phyloP scores from a whole-genome alignment of 352 stramenopile species.

The Globisporangium paroecandrum region DNA sequence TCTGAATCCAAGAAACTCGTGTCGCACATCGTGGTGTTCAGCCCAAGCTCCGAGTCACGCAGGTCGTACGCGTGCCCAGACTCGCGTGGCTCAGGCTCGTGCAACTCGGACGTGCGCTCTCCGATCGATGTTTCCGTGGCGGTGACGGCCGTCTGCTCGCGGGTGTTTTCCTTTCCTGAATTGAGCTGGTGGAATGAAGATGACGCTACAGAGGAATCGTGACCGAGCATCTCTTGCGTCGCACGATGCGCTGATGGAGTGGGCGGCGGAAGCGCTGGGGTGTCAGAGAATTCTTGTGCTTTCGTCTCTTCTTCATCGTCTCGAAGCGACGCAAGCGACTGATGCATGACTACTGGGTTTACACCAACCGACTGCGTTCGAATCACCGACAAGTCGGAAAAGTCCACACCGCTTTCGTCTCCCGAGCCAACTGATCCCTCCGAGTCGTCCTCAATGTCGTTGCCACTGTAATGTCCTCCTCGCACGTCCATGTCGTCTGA shows the following conservation, averaged over 20 bases:
- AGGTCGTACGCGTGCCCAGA: constrained; percentile 26
- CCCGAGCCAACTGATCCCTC: constrained; percentile 38
- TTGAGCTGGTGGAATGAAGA: constrained; percentile 12
- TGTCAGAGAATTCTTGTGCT: constrained; percentile 41
- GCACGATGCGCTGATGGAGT: constrained; percentile 37
- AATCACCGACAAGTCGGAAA: constrained; percentile 7
- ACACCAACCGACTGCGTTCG: constrained; percentile 7
- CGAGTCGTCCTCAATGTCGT: constrained; percentile 26
- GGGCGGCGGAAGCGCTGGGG: constrained; percentile 36
- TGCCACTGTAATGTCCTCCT: background rate
- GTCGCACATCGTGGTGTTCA: constrained; percentile 59
- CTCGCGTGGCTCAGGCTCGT: background rate
- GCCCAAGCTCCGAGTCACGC: constrained; percentile 36
- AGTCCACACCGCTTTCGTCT: constrained; percentile 23
- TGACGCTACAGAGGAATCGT: constrained; percentile 29
- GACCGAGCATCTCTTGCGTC: constrained; percentile 32
- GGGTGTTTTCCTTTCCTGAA: background rate
- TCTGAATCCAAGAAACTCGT: constrained; percentile 57
- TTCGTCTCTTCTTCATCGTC: constrained; percentile 56
- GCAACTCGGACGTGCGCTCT: constrained; percentile 6
- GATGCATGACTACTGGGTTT: constrained; percentile 11
- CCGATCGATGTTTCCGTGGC: background rate
- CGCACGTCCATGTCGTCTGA: constrained; percentile 2
- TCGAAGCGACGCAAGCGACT: background rate
- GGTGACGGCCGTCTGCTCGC: background rate